Conservation (phyloP, 2,329 filamentous ascomycete genomes). For the Chaetothyriales sp. region DNA sequence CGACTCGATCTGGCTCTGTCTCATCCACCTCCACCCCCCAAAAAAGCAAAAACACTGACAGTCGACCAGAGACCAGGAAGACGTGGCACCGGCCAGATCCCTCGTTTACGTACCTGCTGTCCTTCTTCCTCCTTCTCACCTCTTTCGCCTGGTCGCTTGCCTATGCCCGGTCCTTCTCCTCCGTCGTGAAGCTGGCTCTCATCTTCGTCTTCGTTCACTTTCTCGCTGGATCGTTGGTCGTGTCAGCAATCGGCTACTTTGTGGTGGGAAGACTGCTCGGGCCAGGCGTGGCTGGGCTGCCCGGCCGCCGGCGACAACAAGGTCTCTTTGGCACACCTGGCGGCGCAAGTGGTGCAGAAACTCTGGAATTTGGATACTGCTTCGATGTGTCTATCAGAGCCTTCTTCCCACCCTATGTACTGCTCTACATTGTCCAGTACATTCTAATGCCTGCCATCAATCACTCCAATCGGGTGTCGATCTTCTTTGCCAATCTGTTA, state of each 20-base stretch:
- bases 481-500: conserved; percentile 49
- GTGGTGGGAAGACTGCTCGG: conserved; percentile 47
- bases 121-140: conserved; percentile 46
- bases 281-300: conserved; percentile 31
- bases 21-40: neutral
- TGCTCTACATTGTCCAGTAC: conserved; percentile 53
- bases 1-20: neutral
- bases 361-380: conserved; percentile 55
- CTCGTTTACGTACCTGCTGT: conserved; percentile 54
- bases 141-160: conserved; percentile 45
- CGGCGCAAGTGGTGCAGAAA: conserved; percentile 33
- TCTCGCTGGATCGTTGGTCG: conserved; percentile 42
- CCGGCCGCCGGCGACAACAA: conserved; percentile 33
- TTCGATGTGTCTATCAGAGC: conserved; percentile 55
- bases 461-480: conserved; percentile 27
- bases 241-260: conserved; percentile 50
- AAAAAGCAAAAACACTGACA: conserved; percentile 11
- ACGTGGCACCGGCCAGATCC: conserved; percentile 56
- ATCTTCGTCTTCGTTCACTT: conserved; percentile 44
- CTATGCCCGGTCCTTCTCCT: conserved; percentile 33
- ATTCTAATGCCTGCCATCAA: conserved; percentile 46
- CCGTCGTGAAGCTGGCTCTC: conserved; percentile 33
- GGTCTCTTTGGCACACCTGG: conserved; percentile 44
- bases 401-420: conserved; percentile 52
- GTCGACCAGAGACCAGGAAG: conserved; percentile 46